Base-by-base conservation (phyloP, 805 yeast genomes). In the Dipodascopsis uninucleata region DNA sequence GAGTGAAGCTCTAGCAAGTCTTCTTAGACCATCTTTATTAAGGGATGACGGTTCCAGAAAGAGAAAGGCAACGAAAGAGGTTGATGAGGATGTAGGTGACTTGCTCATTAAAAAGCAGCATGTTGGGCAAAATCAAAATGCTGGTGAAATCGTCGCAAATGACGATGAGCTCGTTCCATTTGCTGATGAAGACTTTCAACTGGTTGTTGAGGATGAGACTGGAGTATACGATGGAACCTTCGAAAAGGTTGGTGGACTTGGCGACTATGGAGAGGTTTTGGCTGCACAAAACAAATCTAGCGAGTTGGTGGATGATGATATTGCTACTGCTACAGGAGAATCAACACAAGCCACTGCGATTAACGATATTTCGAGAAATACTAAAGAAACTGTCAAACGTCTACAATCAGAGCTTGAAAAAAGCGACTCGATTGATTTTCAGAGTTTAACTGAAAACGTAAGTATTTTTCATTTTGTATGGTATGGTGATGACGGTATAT, bases 381-480 rank as follows among this genome's bases (percentile, higher is more conserved):
- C 53, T 5, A 40, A 31, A 32, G 73, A 76, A 52, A 70, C 82
- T 6, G 85, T 83, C 0, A 61, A 60, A 8, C 68, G 70, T 4
- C 62, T 80, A 18, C 66, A 75, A 39, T 57, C 58, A 1, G 52
- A 64, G 17, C 63, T 73, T 41, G 53, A 51, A 1, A 46, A 48
- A 8, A 51, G 41, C 8, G 53, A 58, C 3, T 47, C 49, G 3
- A 47, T 49, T 4, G 59, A 68, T 1, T 67, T 9, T 65, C 70
- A 4, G 58, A n/a, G 37, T 17, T 37, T 44, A 24, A 39, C 45
- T 24, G 42, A 16, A 25, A 26, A n/a, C n/a, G n/a, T n/a, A n/a
- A 23, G 38, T 25, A 16, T n/a, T 29, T 12, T 2, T 18, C 5
- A 35, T 78, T 37, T 60, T 77, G 46, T 5, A 36, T 28, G 6